These are phyloP conservation scores for Plantago elongata DNA, from an alignment of 257 asterid species.

Conservation along the genomic window DNA sequence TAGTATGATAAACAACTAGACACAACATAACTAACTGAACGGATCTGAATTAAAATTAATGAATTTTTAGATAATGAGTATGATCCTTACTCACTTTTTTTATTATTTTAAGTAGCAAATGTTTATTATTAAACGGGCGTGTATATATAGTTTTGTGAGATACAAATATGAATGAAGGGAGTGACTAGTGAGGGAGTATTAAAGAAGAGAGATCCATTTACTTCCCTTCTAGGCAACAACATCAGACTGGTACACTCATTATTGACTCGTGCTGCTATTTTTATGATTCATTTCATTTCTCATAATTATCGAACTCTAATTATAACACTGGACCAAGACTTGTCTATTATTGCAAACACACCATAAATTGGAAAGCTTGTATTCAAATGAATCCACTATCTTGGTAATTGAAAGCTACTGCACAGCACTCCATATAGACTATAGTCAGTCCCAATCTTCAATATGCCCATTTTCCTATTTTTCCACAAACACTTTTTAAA, in stretches of 20 bases:
- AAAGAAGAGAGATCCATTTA: constrained; percentile 27
- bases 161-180: too few relatives aligned
- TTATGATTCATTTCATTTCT: constrained; percentile 12
- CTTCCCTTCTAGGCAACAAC: constrained; percentile 20
- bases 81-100: too few relatives aligned
- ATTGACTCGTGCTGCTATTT: constrained; percentile 17
- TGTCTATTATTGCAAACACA: background rate
- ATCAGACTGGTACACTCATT: constrained; percentile 13
- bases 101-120: too few relatives aligned
- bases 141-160: too few relatives aligned
- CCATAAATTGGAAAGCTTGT: constrained; percentile 9
- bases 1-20: too few relatives aligned
- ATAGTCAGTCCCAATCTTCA: constrained; percentile 22
- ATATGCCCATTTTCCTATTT: constrained; percentile 12
- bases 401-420: constrained; percentile 37
- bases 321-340: too few relatives aligned
- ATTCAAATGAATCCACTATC: constrained; percentile 25
- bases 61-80: too few relatives aligned
- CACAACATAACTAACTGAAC: too few relatives aligned
- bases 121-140: too few relatives aligned
- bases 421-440: constrained; percentile 33
- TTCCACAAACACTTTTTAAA: constrained; percentile 7
- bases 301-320: constrained; percentile 1
- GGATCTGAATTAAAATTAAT: too few relatives aligned
- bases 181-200: background rate